Base-by-base conservation (phyloP, 2,329 filamentous ascomycete species). In the Phaeophleospora eucalypticola region DNA sequence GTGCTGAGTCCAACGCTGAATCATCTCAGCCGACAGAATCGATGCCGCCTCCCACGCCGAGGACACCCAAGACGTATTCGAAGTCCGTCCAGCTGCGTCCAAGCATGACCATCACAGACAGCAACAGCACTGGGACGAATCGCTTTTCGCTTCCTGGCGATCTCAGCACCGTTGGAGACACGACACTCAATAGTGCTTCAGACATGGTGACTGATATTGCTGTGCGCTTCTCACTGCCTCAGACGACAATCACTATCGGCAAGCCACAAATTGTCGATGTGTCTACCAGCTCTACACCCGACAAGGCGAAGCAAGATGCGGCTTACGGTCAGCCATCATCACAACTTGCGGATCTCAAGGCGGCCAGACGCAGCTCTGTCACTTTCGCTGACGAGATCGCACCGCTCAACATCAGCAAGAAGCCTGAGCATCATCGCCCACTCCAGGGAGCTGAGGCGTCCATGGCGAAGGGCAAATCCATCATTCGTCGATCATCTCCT, bases 151-250 rank as follows among this genome's bases (percentile, higher is more conserved):
- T 65, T 38, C 63, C 62, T 21, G 54, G 58, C 9, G 62, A 64
- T 39, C 48, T 65, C 36, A 64, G 62, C 45, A 59, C 56, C 33
- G 51, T 63, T 34, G 58, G 57, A 9, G 63, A 63, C 18, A 62
- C 54, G 15, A 62, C 63, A 2, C 41, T 59, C 39, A 60, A 61
- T 41, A 60, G 54, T 36, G 62, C 54, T 9, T 61, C 62, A 4
- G 61, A 66, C 38, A 60, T 61, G 52, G 54, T 66, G 37, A 67
- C 65, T 4, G 65, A 68, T 48, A 58, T 67, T 19, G 64, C 64
- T 36, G 59, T 67, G n/a, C 64, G 63, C 35, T 68, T 68, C 49
- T 66, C 65, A 0, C 42, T 67, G 29, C 65, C 65, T 7, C 58
- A 58, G 15, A 62, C 61, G 4, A 62, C 64, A 2, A 68, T 71